Percentiles rank a stretch among this genome's conserved stretches.
Evolutionary conservation across 768 basidiomycete species (phyloP).

Genomic region (Rhodotorula graminis): DNA sequence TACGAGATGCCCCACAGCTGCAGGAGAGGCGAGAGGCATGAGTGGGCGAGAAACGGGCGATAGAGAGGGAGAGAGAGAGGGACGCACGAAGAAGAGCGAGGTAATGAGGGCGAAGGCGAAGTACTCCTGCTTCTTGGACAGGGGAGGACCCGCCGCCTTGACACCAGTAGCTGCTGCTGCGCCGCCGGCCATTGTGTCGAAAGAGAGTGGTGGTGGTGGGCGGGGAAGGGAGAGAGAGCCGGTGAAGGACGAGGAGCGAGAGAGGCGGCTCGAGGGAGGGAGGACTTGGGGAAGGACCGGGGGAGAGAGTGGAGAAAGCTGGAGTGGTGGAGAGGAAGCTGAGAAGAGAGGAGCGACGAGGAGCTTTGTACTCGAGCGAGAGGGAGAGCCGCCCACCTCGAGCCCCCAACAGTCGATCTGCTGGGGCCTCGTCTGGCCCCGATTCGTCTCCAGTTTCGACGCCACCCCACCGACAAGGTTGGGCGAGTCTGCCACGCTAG

Average conservation of each 20-base stretch:
- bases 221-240: background rate
- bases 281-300: background rate
- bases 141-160: slow-evolving; percentile 54
- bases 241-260: background rate
- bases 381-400: too few relatives aligned
- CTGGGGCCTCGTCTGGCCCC: too few relatives aligned
- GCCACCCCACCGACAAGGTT: too few relatives aligned
- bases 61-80: background rate
- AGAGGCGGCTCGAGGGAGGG: too few relatives aligned
- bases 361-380: background rate
- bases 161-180: slow-evolving; percentile 40
- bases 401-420: too few relatives aligned
- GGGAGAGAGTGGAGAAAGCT: background rate
- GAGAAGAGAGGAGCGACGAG: background rate
- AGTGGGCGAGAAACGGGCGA: background rate
- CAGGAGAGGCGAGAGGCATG: too few relatives aligned
- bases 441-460: too few relatives aligned
- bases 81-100: slow-evolving; percentile 59
- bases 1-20: background rate
- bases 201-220: slow-evolving; percentile 52
- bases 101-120: slow-evolving; percentile 67
- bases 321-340: background rate
- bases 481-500: slow-evolving; percentile 11
- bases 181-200: slow-evolving; percentile 50
- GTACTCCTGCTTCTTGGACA: slow-evolving; percentile 35